A percentile compares a stretch with the other conserved stretches of the same genome.
Evolutionary conservation across 495 filamentous ascomycete species (phyloP).

Genomic region (Penicillium maclennaniae): DNA sequence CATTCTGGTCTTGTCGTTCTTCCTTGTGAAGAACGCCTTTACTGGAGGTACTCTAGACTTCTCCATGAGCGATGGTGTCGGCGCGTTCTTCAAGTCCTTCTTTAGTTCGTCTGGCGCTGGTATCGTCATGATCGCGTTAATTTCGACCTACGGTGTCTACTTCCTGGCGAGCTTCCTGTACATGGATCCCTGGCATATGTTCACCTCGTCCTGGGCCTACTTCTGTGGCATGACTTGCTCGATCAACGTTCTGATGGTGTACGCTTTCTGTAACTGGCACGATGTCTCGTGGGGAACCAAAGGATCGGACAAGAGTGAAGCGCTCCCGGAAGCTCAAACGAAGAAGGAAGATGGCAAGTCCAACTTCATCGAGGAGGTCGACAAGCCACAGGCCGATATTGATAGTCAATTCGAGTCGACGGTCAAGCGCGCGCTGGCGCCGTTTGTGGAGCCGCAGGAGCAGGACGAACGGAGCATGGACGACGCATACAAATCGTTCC

Average conservation of each 20-base stretch:
- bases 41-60: slow-evolving; percentile 50
- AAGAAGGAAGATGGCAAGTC: slow-evolving; percentile 78
- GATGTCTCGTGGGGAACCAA: slow-evolving; percentile 99
- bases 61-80: slow-evolving; percentile 45
- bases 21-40: slow-evolving; percentile 82
- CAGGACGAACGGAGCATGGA: slow-evolving; percentile 78
- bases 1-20: slow-evolving; percentile 79
- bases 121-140: slow-evolving; percentile 87
- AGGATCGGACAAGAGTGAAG: slow-evolving; percentile 93
- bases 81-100: slow-evolving; percentile 63
- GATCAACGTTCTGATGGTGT: slow-evolving; percentile 98
- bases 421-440: slow-evolving; percentile 83
- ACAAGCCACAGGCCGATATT: slow-evolving; percentile 96
- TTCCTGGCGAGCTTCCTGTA: slow-evolving; percentile 94
- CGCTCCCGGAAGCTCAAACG: slow-evolving; percentile 79
- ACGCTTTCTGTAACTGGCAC: slow-evolving; percentile 99
- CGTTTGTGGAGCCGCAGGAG: slow-evolving; percentile 68
- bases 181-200: slow-evolving; percentile 99
- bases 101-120: slow-evolving; percentile 67
- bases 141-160: slow-evolving; percentile 93
- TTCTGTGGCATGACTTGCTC: slow-evolving; percentile 90
- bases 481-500: slow-evolving; percentile 96
- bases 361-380: slow-evolving; percentile 88
- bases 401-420: slow-evolving; percentile 94
- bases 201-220: slow-evolving; percentile 92